phyloP scores from a whole-genome alignment of 371 early-diverging fungal genomes.

The Entomophthora muscae region DNA sequence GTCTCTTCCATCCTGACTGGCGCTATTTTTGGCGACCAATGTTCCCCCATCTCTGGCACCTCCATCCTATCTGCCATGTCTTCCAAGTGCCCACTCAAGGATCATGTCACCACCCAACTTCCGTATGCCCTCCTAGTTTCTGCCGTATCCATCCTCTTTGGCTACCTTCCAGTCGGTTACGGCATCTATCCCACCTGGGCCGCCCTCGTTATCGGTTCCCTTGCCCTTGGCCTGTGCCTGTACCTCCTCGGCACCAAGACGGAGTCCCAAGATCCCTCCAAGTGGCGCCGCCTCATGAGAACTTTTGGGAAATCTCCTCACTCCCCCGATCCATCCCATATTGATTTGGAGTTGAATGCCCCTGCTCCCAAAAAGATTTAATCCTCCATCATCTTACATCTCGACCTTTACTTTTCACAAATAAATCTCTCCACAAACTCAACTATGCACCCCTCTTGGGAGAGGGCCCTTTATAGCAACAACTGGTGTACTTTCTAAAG shows the following conservation, averaged over 20 bases:
- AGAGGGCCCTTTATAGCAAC: too few species aligned
- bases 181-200: constrained; percentile 8
- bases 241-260: constrained; percentile 4
- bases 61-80: constrained; percentile 9
- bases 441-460: too few species aligned
- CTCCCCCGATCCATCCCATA: too few species aligned
- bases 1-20: constrained; percentile 10
- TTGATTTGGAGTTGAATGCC: too few species aligned
- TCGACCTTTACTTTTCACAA: too few species aligned
- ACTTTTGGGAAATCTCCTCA: background rate
- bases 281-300: background rate
- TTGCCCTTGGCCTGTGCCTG: background rate
- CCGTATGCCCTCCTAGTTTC: constrained; percentile 10
- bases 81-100: constrained; percentile 9
- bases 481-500: too few species aligned
- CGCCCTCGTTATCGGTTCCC: constrained; percentile 2
- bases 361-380: too few species aligned
- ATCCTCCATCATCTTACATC: too few species aligned
- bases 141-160: constrained; percentile 4
- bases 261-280: background rate
- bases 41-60: constrained; percentile 10
- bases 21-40: constrained; percentile 11
- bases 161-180: constrained; percentile 9
- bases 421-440: too few species aligned
- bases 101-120: constrained; percentile 10